phyloP scores from a whole-genome alignment of 352 stramenopile species.

The Phytophthora vignae region DNA sequence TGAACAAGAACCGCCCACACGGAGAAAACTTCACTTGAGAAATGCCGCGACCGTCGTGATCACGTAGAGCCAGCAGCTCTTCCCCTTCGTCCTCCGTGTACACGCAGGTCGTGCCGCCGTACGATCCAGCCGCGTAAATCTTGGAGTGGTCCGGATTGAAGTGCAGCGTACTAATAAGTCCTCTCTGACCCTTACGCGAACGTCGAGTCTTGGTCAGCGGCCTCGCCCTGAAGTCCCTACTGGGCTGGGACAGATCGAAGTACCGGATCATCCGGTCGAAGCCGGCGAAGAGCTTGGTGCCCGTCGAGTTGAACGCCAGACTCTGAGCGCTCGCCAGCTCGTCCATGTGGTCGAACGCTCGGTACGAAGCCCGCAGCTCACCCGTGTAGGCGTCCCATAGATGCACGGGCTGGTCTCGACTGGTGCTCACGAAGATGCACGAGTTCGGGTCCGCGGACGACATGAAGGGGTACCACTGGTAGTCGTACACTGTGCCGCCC shows the following conservation, averaged over 20 bases:
- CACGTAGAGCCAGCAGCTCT: slow-evolving; percentile 60
- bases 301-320: slow-evolving; percentile 82
- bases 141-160: slow-evolving; percentile 87
- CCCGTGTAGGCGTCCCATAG: slow-evolving; percentile 94
- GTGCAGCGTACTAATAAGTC: slow-evolving; percentile 80
- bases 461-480: slow-evolving; percentile 91
- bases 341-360: slow-evolving; percentile 87
- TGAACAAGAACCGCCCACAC: slow-evolving; percentile 79
- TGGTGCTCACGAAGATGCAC: slow-evolving; percentile 89
- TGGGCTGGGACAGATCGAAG: slow-evolving; percentile 80
- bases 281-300: slow-evolving; percentile 86
- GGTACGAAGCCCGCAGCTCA: slow-evolving; percentile 80
- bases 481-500: slow-evolving; percentile 88
- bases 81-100: slow-evolving; percentile 86
- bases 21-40: slow-evolving; percentile 85
- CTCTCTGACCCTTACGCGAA: slow-evolving; percentile 71
- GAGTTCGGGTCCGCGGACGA: slow-evolving; percentile 72
- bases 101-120: slow-evolving; percentile 81
- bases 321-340: slow-evolving; percentile 83
- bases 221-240: slow-evolving; percentile 60
- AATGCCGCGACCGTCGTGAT: slow-evolving; percentile 82
- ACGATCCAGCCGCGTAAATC: slow-evolving; percentile 89
- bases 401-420: slow-evolving; percentile 89
- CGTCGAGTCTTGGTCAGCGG: slow-evolving; percentile 74
- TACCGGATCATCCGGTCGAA: slow-evolving; percentile 87